Evolutionary conservation across 306 rosid species (phyloP).

Genomic region (Fragaria iinumae): DNA sequence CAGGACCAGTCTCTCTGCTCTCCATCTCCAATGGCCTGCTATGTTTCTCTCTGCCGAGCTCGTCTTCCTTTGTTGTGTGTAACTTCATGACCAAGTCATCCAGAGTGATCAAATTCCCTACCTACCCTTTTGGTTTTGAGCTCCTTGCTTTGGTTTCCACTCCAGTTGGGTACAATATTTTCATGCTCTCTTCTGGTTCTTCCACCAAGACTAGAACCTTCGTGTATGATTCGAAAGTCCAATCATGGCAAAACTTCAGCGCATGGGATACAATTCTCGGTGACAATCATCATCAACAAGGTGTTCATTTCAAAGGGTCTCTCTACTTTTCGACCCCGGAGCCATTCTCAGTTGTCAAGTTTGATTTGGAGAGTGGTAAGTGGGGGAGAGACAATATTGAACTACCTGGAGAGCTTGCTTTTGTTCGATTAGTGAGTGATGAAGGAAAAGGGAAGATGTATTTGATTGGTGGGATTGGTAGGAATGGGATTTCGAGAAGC

Average conservation of each 20-base stretch:
- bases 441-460: conserved; percentile 49
- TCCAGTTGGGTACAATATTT: conserved; percentile 51
- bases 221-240: conserved; percentile 50
- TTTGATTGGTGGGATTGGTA: conserved; percentile 79
- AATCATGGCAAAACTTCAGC: conserved; percentile 47
- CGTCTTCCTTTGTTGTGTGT: conserved; percentile 58
- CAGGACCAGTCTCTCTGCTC: conserved; percentile 39
- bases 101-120: conserved; percentile 53
- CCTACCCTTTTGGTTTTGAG: conserved; percentile 45
- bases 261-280: conserved; percentile 39
- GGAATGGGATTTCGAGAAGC: conserved; percentile 73
- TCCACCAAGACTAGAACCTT: conserved; percentile 31
- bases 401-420: conserved; percentile 54
- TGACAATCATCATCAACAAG: conserved; percentile 55
- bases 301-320: conserved; percentile 40
- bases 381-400: conserved; percentile 44
- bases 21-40: conserved; percentile 68
- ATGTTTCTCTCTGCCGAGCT: conserved; percentile 51
- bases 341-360: conserved; percentile 58
- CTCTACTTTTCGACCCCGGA: conserved; percentile 66
- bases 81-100: conserved; percentile 59
- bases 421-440: conserved; percentile 56
- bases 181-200: conserved; percentile 42
- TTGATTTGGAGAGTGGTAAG: conserved; percentile 57
- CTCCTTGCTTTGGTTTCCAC: conserved; percentile 61